A percentile compares a stretch with the other conserved stretches of the same genome.
Conservation (phyloP, 139 green algal genomes). For the Chlamydomonas asymmetrica region DNA sequence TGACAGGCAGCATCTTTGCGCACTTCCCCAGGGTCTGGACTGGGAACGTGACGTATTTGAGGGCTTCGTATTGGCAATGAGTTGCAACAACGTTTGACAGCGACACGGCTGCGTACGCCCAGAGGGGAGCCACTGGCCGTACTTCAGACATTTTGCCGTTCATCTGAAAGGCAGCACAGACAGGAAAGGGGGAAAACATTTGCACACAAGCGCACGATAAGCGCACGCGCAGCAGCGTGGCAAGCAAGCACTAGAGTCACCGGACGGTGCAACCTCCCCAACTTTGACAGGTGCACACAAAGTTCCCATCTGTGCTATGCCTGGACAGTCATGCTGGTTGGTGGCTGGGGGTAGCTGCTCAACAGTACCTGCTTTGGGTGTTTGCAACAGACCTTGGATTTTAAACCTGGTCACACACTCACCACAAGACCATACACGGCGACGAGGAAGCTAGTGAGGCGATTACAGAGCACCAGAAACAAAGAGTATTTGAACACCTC, state of each 20-base stretch:
- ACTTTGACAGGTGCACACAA: no score
- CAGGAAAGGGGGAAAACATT: conserved; percentile 52
- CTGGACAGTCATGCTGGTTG: no score
- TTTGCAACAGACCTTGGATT: neutral
- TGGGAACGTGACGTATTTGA: conserved; percentile 96
- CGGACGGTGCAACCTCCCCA: no score
- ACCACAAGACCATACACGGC: conserved; percentile 69
- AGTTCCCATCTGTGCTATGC: no score
- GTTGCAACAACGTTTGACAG: conserved; percentile 96
- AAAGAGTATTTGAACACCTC: conserved; percentile 87
- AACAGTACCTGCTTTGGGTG: no score
- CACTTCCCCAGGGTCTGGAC: conserved; percentile 95
- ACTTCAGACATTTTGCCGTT: conserved; percentile 53
- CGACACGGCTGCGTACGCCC: conserved; percentile 77
- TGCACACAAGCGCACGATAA: no score
- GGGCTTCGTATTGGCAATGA: conserved; percentile 97
- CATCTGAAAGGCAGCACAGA: conserved; percentile 56
- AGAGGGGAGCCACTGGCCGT: conserved; percentile 73
- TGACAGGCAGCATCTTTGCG: conserved; percentile 96
- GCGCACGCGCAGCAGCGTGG: no score
- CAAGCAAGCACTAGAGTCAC: no score
- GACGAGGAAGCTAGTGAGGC: conserved; percentile 62
- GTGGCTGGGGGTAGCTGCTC: no score
- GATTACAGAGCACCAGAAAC: conserved; percentile 96
- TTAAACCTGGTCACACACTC: conserved; percentile 2